Conservation (phyloP, 257 asterid genomes). For the Cordia subcordata region DNA sequence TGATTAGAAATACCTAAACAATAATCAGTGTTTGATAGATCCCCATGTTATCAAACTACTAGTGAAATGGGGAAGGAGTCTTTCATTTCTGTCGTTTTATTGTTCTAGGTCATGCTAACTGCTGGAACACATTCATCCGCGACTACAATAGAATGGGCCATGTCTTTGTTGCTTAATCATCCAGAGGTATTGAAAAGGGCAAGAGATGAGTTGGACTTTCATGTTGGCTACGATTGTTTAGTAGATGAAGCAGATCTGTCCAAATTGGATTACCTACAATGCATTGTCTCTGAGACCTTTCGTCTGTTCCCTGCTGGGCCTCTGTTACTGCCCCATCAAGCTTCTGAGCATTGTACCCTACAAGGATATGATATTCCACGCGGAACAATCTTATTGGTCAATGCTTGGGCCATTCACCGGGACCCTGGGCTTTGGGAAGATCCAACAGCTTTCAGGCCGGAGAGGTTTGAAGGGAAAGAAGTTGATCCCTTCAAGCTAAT, state of each 20-base stretch:
- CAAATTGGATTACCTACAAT: neutral
- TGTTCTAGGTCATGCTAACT: slow-evolving; percentile 2
- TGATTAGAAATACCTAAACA: too few species aligned
- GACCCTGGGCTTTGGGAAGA: too few species aligned
- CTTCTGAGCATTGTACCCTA: neutral
- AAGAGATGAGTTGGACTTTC: neutral
- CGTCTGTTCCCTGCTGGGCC: neutral
- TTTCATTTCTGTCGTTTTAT: too few species aligned
- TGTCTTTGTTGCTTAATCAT: neutral
- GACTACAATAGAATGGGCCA: neutral
- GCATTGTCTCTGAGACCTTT: neutral
- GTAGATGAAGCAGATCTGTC: neutral
- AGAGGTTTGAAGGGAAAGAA: too few species aligned
- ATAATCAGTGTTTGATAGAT: too few species aligned
- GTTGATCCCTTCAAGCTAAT: neutral
- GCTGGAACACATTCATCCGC: slow-evolving; percentile 15
- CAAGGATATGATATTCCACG: too few species aligned
- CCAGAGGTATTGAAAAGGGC: neutral
- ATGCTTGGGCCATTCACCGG: too few species aligned
- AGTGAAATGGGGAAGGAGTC: too few species aligned
- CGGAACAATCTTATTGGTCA: too few species aligned
- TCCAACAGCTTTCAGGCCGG: too few species aligned
- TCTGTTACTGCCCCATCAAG: neutral
- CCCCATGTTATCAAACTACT: too few species aligned
- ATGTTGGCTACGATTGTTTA: slow-evolving; percentile 1